These are phyloP conservation scores for Grosmannia penicillata DNA, from an alignment of 2,329 filamentous ascomycete genomes.

Conservation along the genomic window DNA sequence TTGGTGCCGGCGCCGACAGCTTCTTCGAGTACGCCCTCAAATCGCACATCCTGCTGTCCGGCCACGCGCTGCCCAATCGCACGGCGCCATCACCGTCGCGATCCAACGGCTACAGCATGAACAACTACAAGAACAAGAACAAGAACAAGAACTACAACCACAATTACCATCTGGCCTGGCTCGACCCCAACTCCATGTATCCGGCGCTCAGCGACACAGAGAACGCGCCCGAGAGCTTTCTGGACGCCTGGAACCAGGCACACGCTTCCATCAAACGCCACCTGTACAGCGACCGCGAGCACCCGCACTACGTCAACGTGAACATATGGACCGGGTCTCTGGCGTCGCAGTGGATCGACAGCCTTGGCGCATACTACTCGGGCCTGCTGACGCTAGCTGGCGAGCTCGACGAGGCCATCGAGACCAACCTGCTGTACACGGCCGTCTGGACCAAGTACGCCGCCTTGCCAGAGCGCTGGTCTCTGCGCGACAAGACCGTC, in stretches of 20 bases:
- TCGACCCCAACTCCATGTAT: conserved; percentile 51
- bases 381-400: conserved; percentile 76
- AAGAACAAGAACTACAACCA: no score
- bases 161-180: no score
- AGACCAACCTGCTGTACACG: conserved; percentile 79
- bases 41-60: conserved; percentile 78
- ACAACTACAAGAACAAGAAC: no score
- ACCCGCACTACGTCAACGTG: conserved; percentile 86
- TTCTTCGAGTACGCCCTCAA: conserved; percentile 98
- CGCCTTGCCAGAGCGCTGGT: conserved; percentile 92
- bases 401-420: conserved; percentile 78
- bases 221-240: conserved; percentile 62
- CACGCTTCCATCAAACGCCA: conserved; percentile 82
- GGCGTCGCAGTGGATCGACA: conserved; percentile 90
- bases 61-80: conserved; percentile 44
- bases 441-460: conserved; percentile 90
- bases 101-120: no score
- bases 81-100: conserved; percentile 16
- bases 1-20: conserved; percentile 91
- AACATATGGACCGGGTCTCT: conserved; percentile 80
- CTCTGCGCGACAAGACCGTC: conserved; percentile 65
- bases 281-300: conserved; percentile 69
- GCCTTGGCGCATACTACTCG: conserved; percentile 87
- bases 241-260: conserved; percentile 70
- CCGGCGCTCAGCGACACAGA: conserved; percentile 46